phyloP scores from a whole-genome alignment of 768 basidiomycete genomes.

The Lactarius evosmus region DNA sequence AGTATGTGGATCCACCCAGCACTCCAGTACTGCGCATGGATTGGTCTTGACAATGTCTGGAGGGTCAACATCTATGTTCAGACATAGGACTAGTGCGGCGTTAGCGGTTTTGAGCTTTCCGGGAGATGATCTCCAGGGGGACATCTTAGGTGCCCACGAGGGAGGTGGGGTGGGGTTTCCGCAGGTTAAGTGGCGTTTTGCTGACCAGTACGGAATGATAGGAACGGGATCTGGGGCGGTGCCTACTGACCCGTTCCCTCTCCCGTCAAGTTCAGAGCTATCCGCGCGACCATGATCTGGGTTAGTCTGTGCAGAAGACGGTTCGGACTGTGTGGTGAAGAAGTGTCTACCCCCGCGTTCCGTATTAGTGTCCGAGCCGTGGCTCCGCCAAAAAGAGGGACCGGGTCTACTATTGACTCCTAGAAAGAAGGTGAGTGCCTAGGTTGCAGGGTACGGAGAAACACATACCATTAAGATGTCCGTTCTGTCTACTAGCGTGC shows the following conservation, averaged over 20 bases:
- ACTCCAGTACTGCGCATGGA: slow-evolving; percentile 91
- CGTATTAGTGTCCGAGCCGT: slow-evolving; percentile 33
- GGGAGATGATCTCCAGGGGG: slow-evolving; percentile 78
- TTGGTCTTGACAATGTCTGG: slow-evolving; percentile 97
- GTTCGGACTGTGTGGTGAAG: slow-evolving; percentile 34
- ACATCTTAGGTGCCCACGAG: slow-evolving; percentile 59
- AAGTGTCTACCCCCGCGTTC: slow-evolving; percentile 34
- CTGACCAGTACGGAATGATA: slow-evolving; percentile 77
- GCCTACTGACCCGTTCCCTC: slow-evolving; percentile 33
- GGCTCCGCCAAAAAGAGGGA: slow-evolving; percentile 26
- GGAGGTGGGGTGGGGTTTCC: slow-evolving; percentile 78
- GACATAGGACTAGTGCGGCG: slow-evolving; percentile 84
- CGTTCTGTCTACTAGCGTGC: slow-evolving; percentile 21
- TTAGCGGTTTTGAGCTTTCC: slow-evolving; percentile 90
- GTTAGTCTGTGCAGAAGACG: slow-evolving; percentile 32
- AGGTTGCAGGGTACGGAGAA: neutral
- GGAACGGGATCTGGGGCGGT: slow-evolving; percentile 45
- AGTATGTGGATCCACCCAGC: slow-evolving; percentile 95
- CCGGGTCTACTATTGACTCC: slow-evolving; percentile 24
- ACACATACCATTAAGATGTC: slow-evolving; percentile 19
- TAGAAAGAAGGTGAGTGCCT: slow-evolving; percentile 1
- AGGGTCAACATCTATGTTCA: slow-evolving; percentile 97
- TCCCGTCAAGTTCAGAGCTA: slow-evolving; percentile 33
- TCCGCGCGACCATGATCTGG: slow-evolving; percentile 30
- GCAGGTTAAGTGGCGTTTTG: slow-evolving; percentile 87